phyloP scores from a whole-genome alignment of 1,284 basidiomycete species.

The Porphyrellus sp. region DNA sequence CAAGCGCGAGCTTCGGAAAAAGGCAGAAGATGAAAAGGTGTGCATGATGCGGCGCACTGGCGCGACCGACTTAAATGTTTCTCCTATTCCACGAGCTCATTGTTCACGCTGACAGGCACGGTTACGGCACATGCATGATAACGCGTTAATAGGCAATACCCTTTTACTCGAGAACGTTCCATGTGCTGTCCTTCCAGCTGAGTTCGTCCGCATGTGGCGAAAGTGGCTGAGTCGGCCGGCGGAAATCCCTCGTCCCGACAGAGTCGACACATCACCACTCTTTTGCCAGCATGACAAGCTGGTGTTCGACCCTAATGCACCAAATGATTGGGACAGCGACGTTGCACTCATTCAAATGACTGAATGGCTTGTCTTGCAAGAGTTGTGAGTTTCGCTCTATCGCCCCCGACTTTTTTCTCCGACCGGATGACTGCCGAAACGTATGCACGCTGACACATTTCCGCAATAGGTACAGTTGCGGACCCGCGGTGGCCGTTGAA shows the following conservation, averaged over 20 bases:
- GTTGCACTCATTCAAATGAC: conserved; percentile 53
- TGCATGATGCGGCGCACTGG: conserved; percentile 3
- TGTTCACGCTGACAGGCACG: conserved; percentile 43
- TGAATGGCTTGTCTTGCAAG: conserved; percentile 62
- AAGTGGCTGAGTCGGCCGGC: conserved; percentile 64
- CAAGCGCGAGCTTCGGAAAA: conserved; percentile 54
- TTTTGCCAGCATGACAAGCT: conserved; percentile 66
- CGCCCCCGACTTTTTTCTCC: conserved; percentile 7
- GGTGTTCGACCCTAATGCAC: conserved; percentile 61
- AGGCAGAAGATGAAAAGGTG: conserved; percentile 75
- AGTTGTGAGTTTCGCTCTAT: conserved; percentile 45
- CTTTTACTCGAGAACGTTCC: conserved; percentile 44
- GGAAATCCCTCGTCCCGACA: conserved; percentile 53
- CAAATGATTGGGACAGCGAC: conserved; percentile 52
- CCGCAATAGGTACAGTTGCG: conserved; percentile 52
- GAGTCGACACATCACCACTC: conserved; percentile 58
- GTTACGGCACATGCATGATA: conserved; percentile 59
- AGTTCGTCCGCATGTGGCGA: conserved; percentile 64
- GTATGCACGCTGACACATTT: conserved; percentile 16
- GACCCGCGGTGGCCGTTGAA: conserved; percentile 54
- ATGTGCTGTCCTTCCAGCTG: conserved; percentile 57
- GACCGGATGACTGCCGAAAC: conserved; percentile 8
- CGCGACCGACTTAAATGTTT: background rate
- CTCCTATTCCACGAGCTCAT: conserved; percentile 15
- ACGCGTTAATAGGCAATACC: conserved; percentile 46